A percentile compares a stretch with the other conserved stretches of the same genome.
phyloP scores from a whole-genome alignment of 2,329 filamentous ascomycete genomes.

The Colletotrichum theobromicola region DNA sequence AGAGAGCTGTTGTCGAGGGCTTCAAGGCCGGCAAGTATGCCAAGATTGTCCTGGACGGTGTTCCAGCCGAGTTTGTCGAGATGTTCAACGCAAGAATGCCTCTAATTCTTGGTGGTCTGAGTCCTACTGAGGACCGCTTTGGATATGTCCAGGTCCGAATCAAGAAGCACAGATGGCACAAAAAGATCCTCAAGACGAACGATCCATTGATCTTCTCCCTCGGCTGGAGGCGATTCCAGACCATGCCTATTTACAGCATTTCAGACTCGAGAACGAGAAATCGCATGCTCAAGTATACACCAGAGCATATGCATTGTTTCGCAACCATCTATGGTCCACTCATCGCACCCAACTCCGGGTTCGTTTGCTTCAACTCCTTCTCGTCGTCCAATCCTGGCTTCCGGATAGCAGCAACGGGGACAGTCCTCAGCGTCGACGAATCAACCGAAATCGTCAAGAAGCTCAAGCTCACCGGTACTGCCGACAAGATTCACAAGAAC shows the following conservation, averaged over 20 bases:
- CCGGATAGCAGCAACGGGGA: constrained; percentile 91
- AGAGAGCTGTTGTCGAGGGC: constrained; percentile 85
- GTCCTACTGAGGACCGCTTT: constrained; percentile 92
- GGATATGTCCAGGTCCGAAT: constrained; percentile 95
- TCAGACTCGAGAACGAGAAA: constrained; percentile 93
- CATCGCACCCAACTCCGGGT: constrained; percentile 93
- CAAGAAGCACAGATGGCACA: constrained; percentile 98
- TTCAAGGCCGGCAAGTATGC: constrained; percentile 92
- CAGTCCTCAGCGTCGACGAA: constrained; percentile 92
- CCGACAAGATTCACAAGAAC: constrained; percentile 99
- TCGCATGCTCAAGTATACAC: constrained; percentile 98
- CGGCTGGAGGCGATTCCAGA: constrained; percentile 95
- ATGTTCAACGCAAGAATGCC: constrained; percentile 84
- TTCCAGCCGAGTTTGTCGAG: constrained; percentile 87
- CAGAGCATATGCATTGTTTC: constrained; percentile 99
- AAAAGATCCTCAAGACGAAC: constrained; percentile 98
- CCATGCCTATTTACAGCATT: constrained; percentile 90
- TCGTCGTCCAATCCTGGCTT: constrained; percentile 86
- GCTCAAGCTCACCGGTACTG: constrained; percentile 90
- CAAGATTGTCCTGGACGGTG: constrained; percentile 85
- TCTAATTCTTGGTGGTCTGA: constrained; percentile 88
- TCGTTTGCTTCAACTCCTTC: constrained; percentile 91
- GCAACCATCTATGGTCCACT: constrained; percentile 94
- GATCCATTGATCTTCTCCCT: constrained; percentile 97
- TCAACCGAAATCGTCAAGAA: constrained; percentile 99